Evolutionary conservation across 805 yeast genomes (phyloP).

Genomic region (Candida nonsorbophila): DNA sequence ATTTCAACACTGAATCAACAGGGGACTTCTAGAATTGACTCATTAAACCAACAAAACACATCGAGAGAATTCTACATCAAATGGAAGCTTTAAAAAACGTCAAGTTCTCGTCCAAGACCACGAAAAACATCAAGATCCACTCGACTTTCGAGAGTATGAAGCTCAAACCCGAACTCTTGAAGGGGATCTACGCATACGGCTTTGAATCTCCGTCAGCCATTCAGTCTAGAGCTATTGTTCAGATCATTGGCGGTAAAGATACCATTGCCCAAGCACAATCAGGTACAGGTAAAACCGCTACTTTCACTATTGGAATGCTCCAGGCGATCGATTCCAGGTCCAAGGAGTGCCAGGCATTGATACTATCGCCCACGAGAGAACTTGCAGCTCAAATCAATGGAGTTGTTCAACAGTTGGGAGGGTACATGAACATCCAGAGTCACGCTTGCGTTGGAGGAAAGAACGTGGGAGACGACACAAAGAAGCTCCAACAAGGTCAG

Average conservation of each 20-base stretch:
- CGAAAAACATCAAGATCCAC: conserved; percentile 55
- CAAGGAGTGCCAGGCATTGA: conserved; percentile 81
- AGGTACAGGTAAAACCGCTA: conserved; percentile 99
- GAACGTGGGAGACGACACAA: conserved; percentile 73
- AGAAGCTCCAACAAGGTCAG: conserved; percentile 69
- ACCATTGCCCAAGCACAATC: conserved; percentile 98
- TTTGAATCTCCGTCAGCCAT: conserved; percentile 96
- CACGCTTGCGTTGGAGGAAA: conserved; percentile 96
- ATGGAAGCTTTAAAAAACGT: conserved; percentile 9
- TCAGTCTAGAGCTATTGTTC: conserved; percentile 95
- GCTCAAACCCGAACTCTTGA: conserved; percentile 32
- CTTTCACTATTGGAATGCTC: conserved; percentile 90
- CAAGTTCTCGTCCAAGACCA: conserved; percentile 19
- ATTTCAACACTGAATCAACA: conserved; percentile 1
- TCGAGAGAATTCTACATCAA: conserved; percentile 1
- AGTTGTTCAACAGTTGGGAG: conserved; percentile 82
- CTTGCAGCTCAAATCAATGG: conserved; percentile 89
- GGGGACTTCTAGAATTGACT: background rate
- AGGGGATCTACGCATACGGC: conserved; percentile 80
- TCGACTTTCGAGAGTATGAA: conserved; percentile 40
- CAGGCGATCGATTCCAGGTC: conserved; percentile 74
- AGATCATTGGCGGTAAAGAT: conserved; percentile 90
- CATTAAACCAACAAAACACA: background rate
- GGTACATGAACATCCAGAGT: conserved; percentile 77
- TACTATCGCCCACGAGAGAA: conserved; percentile 94